These are phyloP conservation scores for Psilocybe azurescens DNA, from an alignment of 768 basidiomycete genomes.

Conservation along the genomic window DNA sequence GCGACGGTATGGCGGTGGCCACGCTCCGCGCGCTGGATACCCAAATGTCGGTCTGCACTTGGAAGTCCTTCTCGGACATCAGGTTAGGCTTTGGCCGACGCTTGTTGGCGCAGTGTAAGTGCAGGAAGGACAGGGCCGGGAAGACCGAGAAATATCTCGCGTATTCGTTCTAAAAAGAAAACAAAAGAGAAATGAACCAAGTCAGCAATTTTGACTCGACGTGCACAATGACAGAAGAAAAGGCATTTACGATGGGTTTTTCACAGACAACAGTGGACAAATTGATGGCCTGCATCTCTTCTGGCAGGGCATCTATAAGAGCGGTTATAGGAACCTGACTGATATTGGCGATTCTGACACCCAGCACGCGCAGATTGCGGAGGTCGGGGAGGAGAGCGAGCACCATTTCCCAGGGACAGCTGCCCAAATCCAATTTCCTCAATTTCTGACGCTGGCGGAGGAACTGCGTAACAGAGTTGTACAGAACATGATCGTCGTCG, in stretches of 20 bases:
- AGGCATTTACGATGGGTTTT: constrained; percentile 48
- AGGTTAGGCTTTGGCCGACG: constrained; percentile 60
- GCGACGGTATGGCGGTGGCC: constrained; percentile 50
- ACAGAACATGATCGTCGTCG: constrained; percentile 58
- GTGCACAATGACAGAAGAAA: background rate
- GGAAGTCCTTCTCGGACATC: constrained; percentile 64
- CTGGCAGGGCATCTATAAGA: constrained; percentile 47
- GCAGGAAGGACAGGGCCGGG: constrained; percentile 60
- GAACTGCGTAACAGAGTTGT: constrained; percentile 60
- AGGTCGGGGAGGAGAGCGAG: constrained; percentile 56
- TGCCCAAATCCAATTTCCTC: constrained; percentile 63
- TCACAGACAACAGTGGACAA: constrained; percentile 56
- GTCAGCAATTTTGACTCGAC: background rate
- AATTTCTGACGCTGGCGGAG: constrained; percentile 52
- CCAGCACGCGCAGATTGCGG: constrained; percentile 55
- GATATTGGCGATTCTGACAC: constrained; percentile 60
- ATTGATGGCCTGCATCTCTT: constrained; percentile 58
- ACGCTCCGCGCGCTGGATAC: constrained; percentile 53
- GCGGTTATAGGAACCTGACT: constrained; percentile 39
- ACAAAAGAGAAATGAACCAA: background rate
- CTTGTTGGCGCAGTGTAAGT: constrained; percentile 52
- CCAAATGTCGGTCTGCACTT: constrained; percentile 63
- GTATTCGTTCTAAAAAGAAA: constrained; percentile 51
- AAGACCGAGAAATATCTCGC: constrained; percentile 53
- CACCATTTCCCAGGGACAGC: constrained; percentile 70